Base-by-base conservation (phyloP, 2,329 filamentous ascomycete genomes). In the Parastagonospora avenae region DNA sequence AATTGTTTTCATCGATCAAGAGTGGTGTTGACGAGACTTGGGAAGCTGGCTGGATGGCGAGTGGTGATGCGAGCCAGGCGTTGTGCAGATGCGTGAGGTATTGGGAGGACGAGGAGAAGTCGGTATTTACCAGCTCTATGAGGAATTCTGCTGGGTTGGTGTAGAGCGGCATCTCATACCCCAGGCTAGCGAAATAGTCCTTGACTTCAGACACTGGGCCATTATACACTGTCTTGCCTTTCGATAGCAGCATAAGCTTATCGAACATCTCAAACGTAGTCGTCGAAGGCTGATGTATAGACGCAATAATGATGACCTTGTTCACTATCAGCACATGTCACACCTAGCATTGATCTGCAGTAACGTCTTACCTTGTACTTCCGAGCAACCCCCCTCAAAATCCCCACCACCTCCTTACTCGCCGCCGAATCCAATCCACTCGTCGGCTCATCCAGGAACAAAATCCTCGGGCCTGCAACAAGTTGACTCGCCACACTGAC, bases 391-490 rank as follows among this genome's bases (percentile, higher is more conserved):
- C 80, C 77, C 64, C 82, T 85, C 42, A 93, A 81, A 68, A 89
- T 92, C 2, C 80, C 86, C 48, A 93, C 85, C 16, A 95, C 89
- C 71, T 95, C 89, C 58, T 79, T 86, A 50, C 87, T 90, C 0
- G 88, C 87, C 0, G 85, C 86, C 7, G 89, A 92, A 70, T 96
- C 91, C 8, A 95, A 78, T 8, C 91, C 91, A 58, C 88, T 91
- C 0, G 91, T 96, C 1, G 90, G 90, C 72, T 94, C 90, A 66
- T 94, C 90, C 29, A 95, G 76, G 66, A 96, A 94, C 19, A 96
- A 72, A 7, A 95, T 85, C 71, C 88, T 90, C 0, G 91, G 91
- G 50, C 82, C 86, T 1, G 90, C 93, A 64, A 95, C 89, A 31
- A 96, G 80, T 66, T 91, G 89, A 54, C 88, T 89, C 1, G 90